Evolutionary conservation across 2,329 filamentous ascomycete genomes (phyloP).

Genomic region (Aspergillus sp.): DNA sequence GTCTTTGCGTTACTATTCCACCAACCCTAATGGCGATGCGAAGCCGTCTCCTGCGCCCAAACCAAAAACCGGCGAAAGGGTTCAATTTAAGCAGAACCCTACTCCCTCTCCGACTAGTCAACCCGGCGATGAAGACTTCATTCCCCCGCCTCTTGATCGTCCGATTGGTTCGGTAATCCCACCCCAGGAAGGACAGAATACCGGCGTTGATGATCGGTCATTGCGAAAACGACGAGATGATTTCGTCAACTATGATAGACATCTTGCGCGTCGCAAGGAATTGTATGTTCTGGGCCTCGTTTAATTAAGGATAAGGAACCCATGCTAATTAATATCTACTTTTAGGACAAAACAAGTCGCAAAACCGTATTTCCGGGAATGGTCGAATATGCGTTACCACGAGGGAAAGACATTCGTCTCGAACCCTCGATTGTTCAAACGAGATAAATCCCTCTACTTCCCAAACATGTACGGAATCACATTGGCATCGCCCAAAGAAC

Average conservation of each 20-base stretch:
- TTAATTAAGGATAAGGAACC: neutral
- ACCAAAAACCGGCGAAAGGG: conserved; percentile 4
- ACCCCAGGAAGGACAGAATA: conserved; percentile 75
- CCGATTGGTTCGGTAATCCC: conserved; percentile 78
- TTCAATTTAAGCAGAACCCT: conserved; percentile 26
- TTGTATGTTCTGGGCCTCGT: conserved; percentile 50
- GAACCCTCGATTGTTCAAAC: conserved; percentile 77
- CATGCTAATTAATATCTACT: conserved; percentile 3
- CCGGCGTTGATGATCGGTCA: conserved; percentile 65
- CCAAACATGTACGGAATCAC: conserved; percentile 85
- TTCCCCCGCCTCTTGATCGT: conserved; percentile 54
- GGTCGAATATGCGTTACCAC: conserved; percentile 74
- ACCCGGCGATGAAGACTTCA: conserved; percentile 40
- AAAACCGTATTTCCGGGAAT: conserved; percentile 94
- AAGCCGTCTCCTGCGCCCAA: conserved; percentile 5
- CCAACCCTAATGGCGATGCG: conserved; percentile 11
- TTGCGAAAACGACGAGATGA: conserved; percentile 68
- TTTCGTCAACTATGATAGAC: conserved; percentile 80
- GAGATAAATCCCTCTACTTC: conserved; percentile 81
- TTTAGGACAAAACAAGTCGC: conserved; percentile 67
- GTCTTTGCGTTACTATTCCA: conserved; percentile 26
- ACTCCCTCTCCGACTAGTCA: conserved; percentile 14
- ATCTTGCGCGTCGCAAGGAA: conserved; percentile 68
- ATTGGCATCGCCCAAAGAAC: conserved; percentile 54
- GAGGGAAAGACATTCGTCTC: conserved; percentile 90